Conservation (phyloP, 164 flowering plant species). For the Macadamia tetraphylla region DNA sequence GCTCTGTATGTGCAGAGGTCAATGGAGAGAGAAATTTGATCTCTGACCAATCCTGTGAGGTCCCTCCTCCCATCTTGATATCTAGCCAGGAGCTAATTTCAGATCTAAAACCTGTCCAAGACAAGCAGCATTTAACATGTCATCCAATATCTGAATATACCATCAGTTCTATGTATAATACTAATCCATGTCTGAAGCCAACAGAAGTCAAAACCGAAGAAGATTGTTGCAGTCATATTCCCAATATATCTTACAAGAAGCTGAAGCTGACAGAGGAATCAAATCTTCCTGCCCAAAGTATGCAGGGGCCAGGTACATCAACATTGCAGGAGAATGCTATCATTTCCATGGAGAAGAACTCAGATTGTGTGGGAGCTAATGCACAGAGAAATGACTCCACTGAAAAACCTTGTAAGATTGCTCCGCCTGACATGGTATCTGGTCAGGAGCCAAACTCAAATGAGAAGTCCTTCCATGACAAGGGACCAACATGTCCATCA, state of each 20-base stretch:
- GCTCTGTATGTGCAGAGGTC: background rate
- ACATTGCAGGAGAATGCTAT: conserved; percentile 4
- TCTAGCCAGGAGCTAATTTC: conserved; percentile 1
- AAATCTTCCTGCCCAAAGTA: no score
- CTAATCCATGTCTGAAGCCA: no score
- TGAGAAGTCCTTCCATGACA: conserved; percentile 11
- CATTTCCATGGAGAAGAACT: background rate
- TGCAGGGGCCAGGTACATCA: background rate
- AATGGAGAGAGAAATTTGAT: conserved; percentile 8
- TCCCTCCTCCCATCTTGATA: background rate
- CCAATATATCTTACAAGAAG: no score
- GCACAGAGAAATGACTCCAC: no score
- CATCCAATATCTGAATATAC: background rate
- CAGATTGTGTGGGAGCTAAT: no score
- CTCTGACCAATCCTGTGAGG: conserved; percentile 3
- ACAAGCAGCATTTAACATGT: conserved; percentile 1
- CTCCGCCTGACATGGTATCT: no score
- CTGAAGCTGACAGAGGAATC: no score
- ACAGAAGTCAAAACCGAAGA: no score
- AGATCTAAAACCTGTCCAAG: conserved; percentile 9
- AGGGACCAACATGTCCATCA: conserved; percentile 5
- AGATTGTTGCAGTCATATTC: no score
- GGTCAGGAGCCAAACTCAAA: background rate
- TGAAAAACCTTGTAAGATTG: no score
- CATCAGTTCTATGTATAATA: no score